A percentile compares a stretch with the other conserved stretches of the same genome.
These are phyloP conservation scores for Gleditsia sinensis DNA, from an alignment of 306 rosid species.

Conservation along the genomic window DNA sequence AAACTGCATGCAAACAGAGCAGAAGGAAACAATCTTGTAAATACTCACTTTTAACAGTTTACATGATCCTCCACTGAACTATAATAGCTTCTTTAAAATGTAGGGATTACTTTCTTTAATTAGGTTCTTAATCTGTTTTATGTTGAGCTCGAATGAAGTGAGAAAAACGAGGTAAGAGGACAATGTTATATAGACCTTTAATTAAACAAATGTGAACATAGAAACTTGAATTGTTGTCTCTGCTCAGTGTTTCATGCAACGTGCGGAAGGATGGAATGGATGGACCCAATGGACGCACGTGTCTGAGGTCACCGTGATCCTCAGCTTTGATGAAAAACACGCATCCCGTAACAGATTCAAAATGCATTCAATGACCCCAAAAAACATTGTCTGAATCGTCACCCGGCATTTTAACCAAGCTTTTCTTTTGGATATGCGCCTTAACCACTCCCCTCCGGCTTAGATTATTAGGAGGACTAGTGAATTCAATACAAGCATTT, in stretches of 20 bases:
- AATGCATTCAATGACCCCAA: background rate
- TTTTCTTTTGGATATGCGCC: background rate
- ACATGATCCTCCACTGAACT: background rate
- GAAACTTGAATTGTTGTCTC: background rate
- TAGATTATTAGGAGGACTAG: too few relatives aligned
- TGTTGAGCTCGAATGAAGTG: background rate
- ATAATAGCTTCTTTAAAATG: background rate
- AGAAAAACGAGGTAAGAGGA: slow-evolving; percentile 18
- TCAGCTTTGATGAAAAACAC: slow-evolving; percentile 16
- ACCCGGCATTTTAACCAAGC: background rate
- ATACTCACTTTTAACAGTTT: background rate
- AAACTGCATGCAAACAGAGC: background rate
- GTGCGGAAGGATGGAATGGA: slow-evolving; percentile 32
- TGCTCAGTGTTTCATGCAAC: background rate
- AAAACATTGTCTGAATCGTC: slow-evolving; percentile 13
- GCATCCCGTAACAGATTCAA: slow-evolving; percentile 32
- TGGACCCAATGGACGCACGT: slow-evolving; percentile 38
- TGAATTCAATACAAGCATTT: background rate
- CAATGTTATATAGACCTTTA: background rate
- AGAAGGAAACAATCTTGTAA: background rate
- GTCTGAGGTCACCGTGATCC: slow-evolving; percentile 25
- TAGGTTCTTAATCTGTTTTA: background rate
- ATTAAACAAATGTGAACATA: background rate
- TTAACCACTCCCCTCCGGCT: too few relatives aligned
- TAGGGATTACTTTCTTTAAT: background rate